These are phyloP conservation scores for Xylariaceae sp. DNA, from an alignment of 2,329 filamentous ascomycete genomes.

Conservation along the genomic window DNA sequence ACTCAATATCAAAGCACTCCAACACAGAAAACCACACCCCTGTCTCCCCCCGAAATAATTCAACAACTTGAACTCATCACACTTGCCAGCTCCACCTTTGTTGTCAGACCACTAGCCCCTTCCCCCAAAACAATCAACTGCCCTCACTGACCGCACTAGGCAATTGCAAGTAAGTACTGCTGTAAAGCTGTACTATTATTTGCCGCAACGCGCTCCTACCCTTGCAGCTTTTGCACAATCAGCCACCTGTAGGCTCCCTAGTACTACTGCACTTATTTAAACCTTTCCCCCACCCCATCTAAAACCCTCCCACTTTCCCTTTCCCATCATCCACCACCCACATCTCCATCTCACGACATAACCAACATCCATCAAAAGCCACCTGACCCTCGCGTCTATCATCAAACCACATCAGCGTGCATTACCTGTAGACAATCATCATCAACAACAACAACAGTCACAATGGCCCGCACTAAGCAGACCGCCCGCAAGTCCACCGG, in stretches of 20 bases:
- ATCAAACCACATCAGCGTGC: constrained; percentile 26
- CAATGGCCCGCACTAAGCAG: constrained; percentile 63
- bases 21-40: constrained; percentile 29
- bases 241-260: constrained; percentile 17
- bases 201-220: too few species aligned
- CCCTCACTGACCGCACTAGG: too few species aligned
- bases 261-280: constrained; percentile 29
- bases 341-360: constrained; percentile 26
- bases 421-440: constrained; percentile 18
- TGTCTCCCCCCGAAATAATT: constrained; percentile 29
- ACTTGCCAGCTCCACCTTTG: constrained; percentile 21
- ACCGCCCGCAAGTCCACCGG: constrained; percentile 71
- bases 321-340: constrained; percentile 21
- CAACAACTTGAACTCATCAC: constrained; percentile 18
- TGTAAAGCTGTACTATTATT: too few species aligned
- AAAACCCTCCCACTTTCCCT: constrained; percentile 26
- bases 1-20: constrained; percentile 27
- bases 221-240: too few species aligned
- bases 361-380: constrained; percentile 29
- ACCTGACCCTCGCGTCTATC: constrained; percentile 16
- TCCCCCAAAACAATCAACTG: neutral
- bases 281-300: constrained; percentile 25
- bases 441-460: constrained; percentile 28
- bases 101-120: constrained; percentile 2
- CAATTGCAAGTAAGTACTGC: too few species aligned